Evolutionary conservation across 2,329 filamentous ascomycete genomes (phyloP).

Genomic region (Penicillium griseofulvum): DNA sequence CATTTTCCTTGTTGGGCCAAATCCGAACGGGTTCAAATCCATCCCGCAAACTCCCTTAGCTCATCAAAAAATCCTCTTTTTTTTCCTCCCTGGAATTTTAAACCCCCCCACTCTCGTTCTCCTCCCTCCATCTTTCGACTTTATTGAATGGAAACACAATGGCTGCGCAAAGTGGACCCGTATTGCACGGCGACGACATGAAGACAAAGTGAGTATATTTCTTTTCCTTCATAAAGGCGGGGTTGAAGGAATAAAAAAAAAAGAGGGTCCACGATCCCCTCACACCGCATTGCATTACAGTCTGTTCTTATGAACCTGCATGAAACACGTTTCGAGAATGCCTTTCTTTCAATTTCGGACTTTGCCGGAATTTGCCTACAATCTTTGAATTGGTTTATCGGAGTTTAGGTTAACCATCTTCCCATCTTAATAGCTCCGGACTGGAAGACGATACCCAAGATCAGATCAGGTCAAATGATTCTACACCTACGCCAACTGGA

Average conservation of each 20-base stretch:
- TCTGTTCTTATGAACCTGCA: constrained; percentile 10
- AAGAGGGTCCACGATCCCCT: constrained; percentile 16
- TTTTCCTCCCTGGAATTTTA: constrained; percentile 6
- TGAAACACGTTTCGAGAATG: constrained; percentile 8
- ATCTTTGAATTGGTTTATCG: neutral
- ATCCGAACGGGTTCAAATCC: constrained; percentile 16
- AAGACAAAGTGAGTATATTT: constrained; percentile 56
- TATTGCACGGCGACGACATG: constrained; percentile 55
- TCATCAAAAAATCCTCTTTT: constrained; percentile 22
- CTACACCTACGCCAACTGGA: constrained; percentile 71
- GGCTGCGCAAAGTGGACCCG: constrained; percentile 48
- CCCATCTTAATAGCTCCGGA: constrained; percentile 23
- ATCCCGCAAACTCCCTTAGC: constrained; percentile 39
- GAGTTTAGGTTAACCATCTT: constrained; percentile 26
- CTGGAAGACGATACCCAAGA: constrained; percentile 45
- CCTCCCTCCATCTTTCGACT: neutral
- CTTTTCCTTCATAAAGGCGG: neutral
- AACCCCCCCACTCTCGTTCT: constrained; percentile 1
- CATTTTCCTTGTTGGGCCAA: neutral
- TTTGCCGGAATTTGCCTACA: constrained; percentile 11
- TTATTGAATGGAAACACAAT: constrained; percentile 40
- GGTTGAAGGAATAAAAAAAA: neutral
- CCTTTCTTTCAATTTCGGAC: neutral
- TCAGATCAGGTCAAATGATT: constrained; percentile 66
- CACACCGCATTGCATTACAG: constrained; percentile 20